Evolutionary conservation across 129 eudicot species (phyloP), one percentile per base, ranked within the genome.

Genomic region (Lactuca saligna): DNA sequence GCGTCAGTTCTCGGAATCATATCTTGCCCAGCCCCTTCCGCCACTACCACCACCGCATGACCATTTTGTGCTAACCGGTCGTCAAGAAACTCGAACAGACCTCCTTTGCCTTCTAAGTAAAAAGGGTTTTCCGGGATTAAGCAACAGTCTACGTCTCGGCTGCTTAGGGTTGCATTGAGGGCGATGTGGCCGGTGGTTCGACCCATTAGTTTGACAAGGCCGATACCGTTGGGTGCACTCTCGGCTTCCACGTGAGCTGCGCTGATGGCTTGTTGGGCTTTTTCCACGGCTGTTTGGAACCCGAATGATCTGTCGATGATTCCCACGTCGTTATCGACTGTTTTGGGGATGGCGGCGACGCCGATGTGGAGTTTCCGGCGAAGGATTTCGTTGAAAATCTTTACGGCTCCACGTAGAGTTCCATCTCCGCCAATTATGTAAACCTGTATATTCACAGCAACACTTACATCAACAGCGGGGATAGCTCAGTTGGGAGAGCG

Each of bases 401-500:
- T 61, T 32, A 85, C 96, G 3, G 85, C 88, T 15, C 96, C 97
- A 2, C 88, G 86, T 79, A 85, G 77, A 4, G 96, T 82, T 41
- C 97, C 97, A 39, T 91, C 96, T 72, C 97, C 96, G 3, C 96
- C 96, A 38, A 88, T 73, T 49, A 91, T 83, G 82, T 87, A 91
- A 20, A 91, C 78, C 90, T 86, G 69, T 32, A 50, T 16, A 13
- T 20, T 49, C n/a, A 53, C 15, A 75, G 48, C 3, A 46, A 46
- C n/a, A 10, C 15, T 46, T 11, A 46, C n/a, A 46, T 2, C 13
- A 46, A 46, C n/a, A 3, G 93, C 96, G 91, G 96, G 96, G 96
- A 92, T 88, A 88, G 96, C 95, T 88, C 96, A 89, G 98, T 89
- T 92, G 95, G 98, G 95, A 88, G 96, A 86, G 98, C 96, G 95